These are phyloP conservation scores for Lachancea fermentati DNA, from an alignment of 805 yeast species.

Conservation along the genomic window DNA sequence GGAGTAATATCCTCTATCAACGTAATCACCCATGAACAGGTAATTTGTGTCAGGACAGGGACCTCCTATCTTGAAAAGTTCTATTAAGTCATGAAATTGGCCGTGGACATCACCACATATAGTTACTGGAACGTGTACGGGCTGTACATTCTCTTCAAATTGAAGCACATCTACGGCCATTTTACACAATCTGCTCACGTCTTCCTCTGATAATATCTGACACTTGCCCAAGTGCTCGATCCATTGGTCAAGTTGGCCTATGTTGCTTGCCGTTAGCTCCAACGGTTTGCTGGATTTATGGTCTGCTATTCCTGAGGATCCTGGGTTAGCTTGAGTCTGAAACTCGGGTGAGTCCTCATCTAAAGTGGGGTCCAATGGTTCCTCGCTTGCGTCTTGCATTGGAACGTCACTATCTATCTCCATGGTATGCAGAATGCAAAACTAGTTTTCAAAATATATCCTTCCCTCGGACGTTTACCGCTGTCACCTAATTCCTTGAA, in stretches of 20 bases:
- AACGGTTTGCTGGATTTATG: constrained; percentile 36
- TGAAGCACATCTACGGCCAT: constrained; percentile 91
- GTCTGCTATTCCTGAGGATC: constrained; percentile 36
- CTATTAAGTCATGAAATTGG: constrained; percentile 92
- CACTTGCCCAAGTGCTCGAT: constrained; percentile 73
- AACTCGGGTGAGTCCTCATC: constrained; percentile 21
- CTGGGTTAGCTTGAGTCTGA: constrained; percentile 20
- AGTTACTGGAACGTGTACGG: constrained; percentile 92
- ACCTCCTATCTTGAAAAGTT: constrained; percentile 88
- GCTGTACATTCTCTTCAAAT: constrained; percentile 91
- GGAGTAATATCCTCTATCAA: constrained; percentile 78
- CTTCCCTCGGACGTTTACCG: neutral
- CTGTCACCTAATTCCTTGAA: neutral
- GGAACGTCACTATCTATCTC: constrained; percentile 77
- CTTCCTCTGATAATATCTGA: constrained; percentile 74
- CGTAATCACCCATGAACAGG: constrained; percentile 87
- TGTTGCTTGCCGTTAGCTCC: constrained; percentile 39
- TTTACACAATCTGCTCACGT: constrained; percentile 72
- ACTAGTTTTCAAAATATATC: neutral
- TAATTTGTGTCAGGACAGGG: constrained; percentile 90
- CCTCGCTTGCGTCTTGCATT: constrained; percentile 66
- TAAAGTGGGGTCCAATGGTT: constrained; percentile 36
- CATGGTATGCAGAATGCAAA: constrained; percentile 35
- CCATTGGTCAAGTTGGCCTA: constrained; percentile 81
- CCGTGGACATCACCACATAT: constrained; percentile 98